A percentile compares a stretch with the other conserved stretches of the same genome.
These are phyloP conservation scores for Corrigiola litoralis DNA, from an alignment of 179 eudicot genomes.

Conservation along the genomic window DNA sequence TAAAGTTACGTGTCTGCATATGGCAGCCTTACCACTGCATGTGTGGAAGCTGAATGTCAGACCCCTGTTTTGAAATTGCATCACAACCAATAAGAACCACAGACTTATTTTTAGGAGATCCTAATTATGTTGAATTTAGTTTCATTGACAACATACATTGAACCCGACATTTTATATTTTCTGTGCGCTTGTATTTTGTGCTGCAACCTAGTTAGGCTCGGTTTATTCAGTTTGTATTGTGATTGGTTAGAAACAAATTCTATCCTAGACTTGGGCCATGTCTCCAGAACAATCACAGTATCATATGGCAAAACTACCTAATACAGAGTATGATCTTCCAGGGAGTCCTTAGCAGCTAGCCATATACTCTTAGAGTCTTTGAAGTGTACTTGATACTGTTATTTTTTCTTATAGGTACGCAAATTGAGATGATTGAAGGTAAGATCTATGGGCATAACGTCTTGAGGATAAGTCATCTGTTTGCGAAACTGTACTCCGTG, in stretches of 20 bases:
- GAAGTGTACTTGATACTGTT: neutral
- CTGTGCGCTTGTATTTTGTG: no score
- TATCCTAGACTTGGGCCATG: no score
- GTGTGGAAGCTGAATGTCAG: neutral
- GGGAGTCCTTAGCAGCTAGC: no score
- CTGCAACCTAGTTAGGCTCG: neutral
- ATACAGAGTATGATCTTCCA: no score
- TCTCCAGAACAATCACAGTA: no score
- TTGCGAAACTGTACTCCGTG: slow-evolving; percentile 65
- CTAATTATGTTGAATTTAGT: neutral
- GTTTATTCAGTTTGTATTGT: neutral
- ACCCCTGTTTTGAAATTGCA: neutral
- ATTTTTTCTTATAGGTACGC: slow-evolving; percentile 22
- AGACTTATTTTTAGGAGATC: neutral
- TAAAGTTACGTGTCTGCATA: neutral
- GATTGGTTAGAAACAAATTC: no score
- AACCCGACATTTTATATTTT: no score
- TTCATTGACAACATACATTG: neutral
- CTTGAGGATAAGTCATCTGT: slow-evolving; percentile 58
- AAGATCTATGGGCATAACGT: slow-evolving; percentile 62
- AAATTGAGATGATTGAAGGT: slow-evolving; percentile 44
- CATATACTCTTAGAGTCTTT: no score
- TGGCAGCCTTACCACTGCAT: neutral
- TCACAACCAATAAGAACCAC: neutral
- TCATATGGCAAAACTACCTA: no score